Conservation (phyloP, 495 filamentous ascomycete species). For the Lepraria neglecta region DNA sequence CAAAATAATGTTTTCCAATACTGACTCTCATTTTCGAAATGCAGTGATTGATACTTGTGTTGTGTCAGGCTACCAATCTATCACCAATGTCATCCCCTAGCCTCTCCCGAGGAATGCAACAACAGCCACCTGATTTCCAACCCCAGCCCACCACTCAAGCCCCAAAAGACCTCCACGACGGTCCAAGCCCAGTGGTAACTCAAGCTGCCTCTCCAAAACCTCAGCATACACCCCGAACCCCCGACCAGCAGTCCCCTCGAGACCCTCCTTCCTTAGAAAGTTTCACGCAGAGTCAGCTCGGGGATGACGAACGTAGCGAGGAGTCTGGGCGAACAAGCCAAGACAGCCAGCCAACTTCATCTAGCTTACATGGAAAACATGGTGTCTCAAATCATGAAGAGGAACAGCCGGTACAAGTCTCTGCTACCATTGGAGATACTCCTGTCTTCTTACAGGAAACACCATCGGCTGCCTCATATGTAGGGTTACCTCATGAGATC, state of each 20-base stretch:
- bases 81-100: slow-evolving; percentile 3
- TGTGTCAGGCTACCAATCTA: slow-evolving; percentile 26
- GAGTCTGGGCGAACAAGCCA: slow-evolving; percentile 11
- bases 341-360: slow-evolving; percentile 15
- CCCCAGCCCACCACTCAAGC: neutral
- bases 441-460: slow-evolving; percentile 8
- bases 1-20: slow-evolving; percentile 12
- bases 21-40: slow-evolving; percentile 18
- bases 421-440: slow-evolving; percentile 3
- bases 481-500: slow-evolving; percentile 18
- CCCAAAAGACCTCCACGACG: neutral
- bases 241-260: neutral
- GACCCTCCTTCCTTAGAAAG: slow-evolving; percentile 23
- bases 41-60: slow-evolving; percentile 31
- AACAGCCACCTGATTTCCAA: slow-evolving; percentile 14
- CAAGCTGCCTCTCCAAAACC: neutral
- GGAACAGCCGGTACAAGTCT: slow-evolving; percentile 1
- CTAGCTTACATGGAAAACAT: slow-evolving; percentile 13
- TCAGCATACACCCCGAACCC: neutral
- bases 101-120: slow-evolving; percentile 26
- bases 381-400: neutral
- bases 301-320: slow-evolving; percentile 25
- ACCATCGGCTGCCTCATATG: neutral
- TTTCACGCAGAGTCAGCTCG: slow-evolving; percentile 25
- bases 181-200: neutral